These are phyloP conservation scores for Rhexocercosporidium sp. DNA, from an alignment of 2,329 filamentous ascomycete genomes.

Conservation along the genomic window DNA sequence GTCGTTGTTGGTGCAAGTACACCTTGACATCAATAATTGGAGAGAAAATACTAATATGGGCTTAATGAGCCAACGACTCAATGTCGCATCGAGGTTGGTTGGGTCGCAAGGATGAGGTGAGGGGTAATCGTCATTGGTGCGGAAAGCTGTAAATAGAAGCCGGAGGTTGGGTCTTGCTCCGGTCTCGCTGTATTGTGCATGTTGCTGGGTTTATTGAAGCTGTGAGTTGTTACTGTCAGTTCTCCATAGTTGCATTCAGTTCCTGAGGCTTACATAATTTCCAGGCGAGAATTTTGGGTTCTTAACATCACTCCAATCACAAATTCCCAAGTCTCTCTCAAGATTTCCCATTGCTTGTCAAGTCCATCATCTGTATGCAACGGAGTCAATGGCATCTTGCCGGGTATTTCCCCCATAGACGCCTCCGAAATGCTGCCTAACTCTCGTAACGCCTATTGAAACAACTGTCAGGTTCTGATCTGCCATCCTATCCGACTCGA, in stretches of 20 bases:
- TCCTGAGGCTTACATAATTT: neutral
- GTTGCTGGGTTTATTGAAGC: neutral
- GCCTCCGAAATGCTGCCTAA: conserved; percentile 8
- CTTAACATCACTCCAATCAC: neutral
- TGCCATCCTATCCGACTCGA: neutral
- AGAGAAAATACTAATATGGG: neutral
- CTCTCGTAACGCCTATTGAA: conserved; percentile 1
- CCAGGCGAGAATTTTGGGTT: neutral
- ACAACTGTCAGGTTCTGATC: neutral
- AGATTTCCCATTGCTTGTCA: neutral
- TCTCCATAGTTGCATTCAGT: neutral
- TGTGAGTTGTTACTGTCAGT: neutral
- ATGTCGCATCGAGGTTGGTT: neutral
- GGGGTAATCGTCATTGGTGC: conserved; percentile 5
- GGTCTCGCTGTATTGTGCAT: neutral
- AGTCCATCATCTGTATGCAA: conserved; percentile 6
- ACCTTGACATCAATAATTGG: neutral
- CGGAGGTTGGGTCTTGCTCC: neutral
- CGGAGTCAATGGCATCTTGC: conserved; percentile 8
- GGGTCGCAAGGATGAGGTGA: neutral
- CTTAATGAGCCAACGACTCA: neutral
- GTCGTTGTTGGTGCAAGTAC: neutral
- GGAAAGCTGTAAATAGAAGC: neutral
- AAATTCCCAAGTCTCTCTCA: neutral
- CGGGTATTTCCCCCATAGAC: conserved; percentile 15